phyloP scores from a whole-genome alignment of 2,329 filamentous ascomycete genomes.

The Penicillium fuscoglaucum region DNA sequence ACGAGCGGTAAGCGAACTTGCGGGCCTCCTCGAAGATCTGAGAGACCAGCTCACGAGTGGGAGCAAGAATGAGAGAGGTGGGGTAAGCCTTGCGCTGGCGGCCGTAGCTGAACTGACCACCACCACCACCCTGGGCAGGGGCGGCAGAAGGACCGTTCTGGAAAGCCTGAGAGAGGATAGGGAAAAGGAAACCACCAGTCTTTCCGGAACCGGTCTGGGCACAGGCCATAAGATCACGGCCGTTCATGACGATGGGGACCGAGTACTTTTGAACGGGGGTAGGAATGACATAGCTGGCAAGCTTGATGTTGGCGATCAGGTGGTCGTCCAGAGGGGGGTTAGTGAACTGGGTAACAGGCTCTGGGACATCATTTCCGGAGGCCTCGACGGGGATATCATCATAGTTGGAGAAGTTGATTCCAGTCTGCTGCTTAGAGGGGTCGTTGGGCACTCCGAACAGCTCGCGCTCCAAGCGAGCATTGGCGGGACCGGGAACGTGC shows the following conservation, averaged over 20 bases:
- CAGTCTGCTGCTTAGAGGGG: constrained; percentile 90
- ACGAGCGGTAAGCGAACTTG: constrained; percentile 98
- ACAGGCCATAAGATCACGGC: constrained; percentile 98
- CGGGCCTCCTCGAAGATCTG: constrained; percentile 97
- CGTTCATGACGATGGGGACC: constrained; percentile 96
- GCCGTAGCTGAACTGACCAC: constrained; percentile 65
- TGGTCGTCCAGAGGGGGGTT: constrained; percentile 96
- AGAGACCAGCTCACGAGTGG: constrained; percentile 96
- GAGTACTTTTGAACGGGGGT: constrained; percentile 99
- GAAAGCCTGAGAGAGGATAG: constrained; percentile 97
- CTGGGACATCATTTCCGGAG: constrained; percentile 88
- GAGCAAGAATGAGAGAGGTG: constrained; percentile 91
- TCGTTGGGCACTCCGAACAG: constrained; percentile 91
- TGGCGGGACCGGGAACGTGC: constrained; percentile 85
- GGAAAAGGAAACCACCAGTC: constrained; percentile 99
- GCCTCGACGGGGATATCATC: constrained; percentile 99
- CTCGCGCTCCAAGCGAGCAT: constrained; percentile 88
- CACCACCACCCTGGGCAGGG: constrained; percentile 57
- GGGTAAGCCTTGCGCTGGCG: constrained; percentile 98
- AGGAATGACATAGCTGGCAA: constrained; percentile 91
- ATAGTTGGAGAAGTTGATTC: constrained; percentile 99
- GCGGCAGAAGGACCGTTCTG: constrained; percentile 75
- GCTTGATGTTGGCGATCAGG: constrained; percentile 85
- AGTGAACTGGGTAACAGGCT: constrained; percentile 85
- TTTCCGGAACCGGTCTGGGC: constrained; percentile 99